Base-by-base conservation (phyloP, 1,284 basidiomycete genomes). In the Ustilago sp. region DNA sequence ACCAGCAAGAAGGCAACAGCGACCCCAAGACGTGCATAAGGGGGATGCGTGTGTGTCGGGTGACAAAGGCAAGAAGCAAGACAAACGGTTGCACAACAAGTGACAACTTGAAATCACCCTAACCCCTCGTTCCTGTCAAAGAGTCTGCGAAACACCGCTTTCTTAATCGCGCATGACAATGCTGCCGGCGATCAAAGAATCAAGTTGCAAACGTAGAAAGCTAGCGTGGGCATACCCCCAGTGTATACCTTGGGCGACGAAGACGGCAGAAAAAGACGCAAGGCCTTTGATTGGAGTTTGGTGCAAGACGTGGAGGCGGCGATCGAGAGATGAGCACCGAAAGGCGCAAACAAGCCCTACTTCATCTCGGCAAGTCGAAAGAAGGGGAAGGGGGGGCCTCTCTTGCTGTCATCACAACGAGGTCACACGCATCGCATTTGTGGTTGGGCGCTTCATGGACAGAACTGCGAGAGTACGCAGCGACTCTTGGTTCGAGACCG, bases 281-380 rank as follows among this genome's bases (percentile, higher is more conserved):
- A 6, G 17, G 31, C 13, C 31, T 31, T 8, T 32, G 31, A 34
- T 28, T 41, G 13, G 43, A 45, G 8, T 45, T 45, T n/a, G 43
- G 43, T 9, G n/a, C 43, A 19, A 45, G 34, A 36, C 34, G 34
- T 38, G 36, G 52, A 35, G 34, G 35, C 35, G 36, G 52, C 32
- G 19, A 35, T 36, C 35, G 19, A 28, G 35, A 43, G 23, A 39
- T 9, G 35, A 48, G 31, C 23, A 47, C 53, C 52, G 51, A 63
- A 39, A 60, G 23, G 61, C 65, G 58, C 70, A 64, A 61, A 67
- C 53, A 64, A 35, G 60, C 64, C 70, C 65, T 59, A 36, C 43
- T 67, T 68, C 64, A 63, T 68, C 54, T 63, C 47, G 8, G 34
- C 50, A 23, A 38, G 55, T 56, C 63, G 56, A 23, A 12, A 28